Base-by-base conservation (phyloP, 2,329 filamentous ascomycete species). In the Fusarium guadeloupense region DNA sequence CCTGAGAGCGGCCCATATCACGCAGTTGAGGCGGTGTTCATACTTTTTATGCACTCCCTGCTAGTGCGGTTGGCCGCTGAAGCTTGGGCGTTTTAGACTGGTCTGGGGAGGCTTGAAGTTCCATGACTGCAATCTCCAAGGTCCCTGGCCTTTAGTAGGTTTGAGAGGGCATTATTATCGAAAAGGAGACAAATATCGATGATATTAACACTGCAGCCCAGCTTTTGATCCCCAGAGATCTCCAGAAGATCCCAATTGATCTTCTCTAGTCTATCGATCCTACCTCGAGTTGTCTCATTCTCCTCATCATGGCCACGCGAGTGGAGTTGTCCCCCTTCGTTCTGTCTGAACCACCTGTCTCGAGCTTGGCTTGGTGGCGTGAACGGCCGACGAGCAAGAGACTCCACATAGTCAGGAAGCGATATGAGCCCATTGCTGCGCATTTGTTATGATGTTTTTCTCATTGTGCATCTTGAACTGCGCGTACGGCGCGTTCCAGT, bases 281-380 rank as follows among this genome's bases (percentile, higher is more conserved):
- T 23, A 19, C 28, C 20, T 19, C 38, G 30, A 31, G 31, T 46
- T 46, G 46, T 34, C 42, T 50, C 51, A 49, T 64, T 20, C 23
- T 49, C 44, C 17, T 19, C 31, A 44, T 54, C 40, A 17, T 59
- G 45, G 13, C 34, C 34, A 46, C 20, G 23, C 23, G 17, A 44
- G 46, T 59, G 46, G 54, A 59, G 34, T 54, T 39, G 16, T 20
- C 40, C 14, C 42, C 19, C 45, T 31, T 47, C 41, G 21, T 47
- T 43, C 43, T 37, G 30, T 43, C 30, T 62, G 33, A 58, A 58
- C 56, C 44, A 41, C 47, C 31, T 56, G 48, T 51, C 45, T 48
- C 25, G n/a, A 28, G 44, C 58, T 55, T 63, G 58, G 58, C 47
- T 59, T 59, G 31, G 62, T 65, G 62, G 62, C 62, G 62, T 23